phyloP scores from a whole-genome alignment of 495 filamentous ascomycete genomes.

The Xylona heveae region DNA sequence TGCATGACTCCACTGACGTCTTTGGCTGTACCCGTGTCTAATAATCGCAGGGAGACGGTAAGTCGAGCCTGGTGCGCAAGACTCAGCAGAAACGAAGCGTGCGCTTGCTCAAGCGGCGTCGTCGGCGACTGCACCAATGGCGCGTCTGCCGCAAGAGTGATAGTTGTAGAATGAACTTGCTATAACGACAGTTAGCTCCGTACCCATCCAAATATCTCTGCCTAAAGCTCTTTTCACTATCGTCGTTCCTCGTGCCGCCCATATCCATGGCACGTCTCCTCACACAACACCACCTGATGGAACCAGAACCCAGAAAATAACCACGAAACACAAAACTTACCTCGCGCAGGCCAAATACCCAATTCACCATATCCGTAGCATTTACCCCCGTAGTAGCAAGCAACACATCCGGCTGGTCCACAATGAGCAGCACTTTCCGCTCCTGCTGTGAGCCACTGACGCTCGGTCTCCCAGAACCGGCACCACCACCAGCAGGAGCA shows the following conservation, averaged over 20 bases:
- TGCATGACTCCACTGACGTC: slow-evolving; percentile 84
- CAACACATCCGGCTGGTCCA: slow-evolving; percentile 29
- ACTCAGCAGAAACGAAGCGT: slow-evolving; percentile 44
- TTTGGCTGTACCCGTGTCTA: slow-evolving; percentile 69
- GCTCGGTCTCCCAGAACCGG: too few species aligned
- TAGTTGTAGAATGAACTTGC: not conserved
- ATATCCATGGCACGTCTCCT: too few species aligned
- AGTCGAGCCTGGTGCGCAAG: slow-evolving; percentile 53
- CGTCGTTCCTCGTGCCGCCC: too few species aligned
- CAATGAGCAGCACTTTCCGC: slow-evolving; percentile 16
- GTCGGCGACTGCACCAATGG: slow-evolving; percentile 31
- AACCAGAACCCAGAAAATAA: too few species aligned
- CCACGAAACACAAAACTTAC: too few species aligned
- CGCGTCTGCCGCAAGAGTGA: slow-evolving; percentile 7
- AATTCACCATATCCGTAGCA: slow-evolving; percentile 24
- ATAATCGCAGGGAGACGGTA: slow-evolving; percentile 43
- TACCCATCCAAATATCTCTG: too few species aligned
- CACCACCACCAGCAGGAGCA: not conserved
- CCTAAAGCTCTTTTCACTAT: too few species aligned
- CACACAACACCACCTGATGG: too few species aligned
- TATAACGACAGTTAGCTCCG: too few species aligned
- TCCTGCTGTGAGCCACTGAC: not conserved
- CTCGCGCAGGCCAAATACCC: slow-evolving; percentile 24
- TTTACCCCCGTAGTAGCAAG: slow-evolving; percentile 25
- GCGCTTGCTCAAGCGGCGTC: slow-evolving; percentile 46